Evolutionary conservation across 2,329 filamentous ascomycete species (phyloP).

Genomic region (Arthroderma sp.): DNA sequence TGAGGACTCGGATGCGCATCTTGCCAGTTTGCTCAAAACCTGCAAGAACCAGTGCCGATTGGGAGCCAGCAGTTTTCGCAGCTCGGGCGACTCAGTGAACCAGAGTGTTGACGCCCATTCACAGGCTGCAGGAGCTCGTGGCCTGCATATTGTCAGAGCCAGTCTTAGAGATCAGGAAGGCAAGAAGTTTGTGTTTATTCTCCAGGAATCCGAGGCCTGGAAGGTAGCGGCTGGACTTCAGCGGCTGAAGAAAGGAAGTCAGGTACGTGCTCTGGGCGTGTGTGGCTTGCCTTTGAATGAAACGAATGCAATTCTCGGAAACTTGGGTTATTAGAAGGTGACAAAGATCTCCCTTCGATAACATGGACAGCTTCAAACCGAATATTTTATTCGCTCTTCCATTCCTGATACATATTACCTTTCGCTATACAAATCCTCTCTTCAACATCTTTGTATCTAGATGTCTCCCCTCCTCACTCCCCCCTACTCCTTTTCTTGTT

Average conservation of each 20-base stretch:
- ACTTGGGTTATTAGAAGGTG: constrained; percentile 25
- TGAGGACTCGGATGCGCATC: constrained; percentile 54
- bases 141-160: constrained; percentile 45
- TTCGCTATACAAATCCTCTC: no score
- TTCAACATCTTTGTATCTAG: background rate
- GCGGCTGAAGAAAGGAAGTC: constrained; percentile 41
- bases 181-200: constrained; percentile 48
- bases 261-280: constrained; percentile 42
- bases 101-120: constrained; percentile 15
- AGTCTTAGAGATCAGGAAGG: constrained; percentile 46
- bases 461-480: background rate
- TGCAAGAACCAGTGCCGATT: constrained; percentile 53
- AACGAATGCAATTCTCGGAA: constrained; percentile 26
- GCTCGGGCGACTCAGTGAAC: constrained; percentile 17
- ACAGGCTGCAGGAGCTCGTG: constrained; percentile 32
- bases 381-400: background rate
- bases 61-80: constrained; percentile 28
- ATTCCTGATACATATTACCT: no score
- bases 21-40: constrained; percentile 47
- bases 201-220: constrained; percentile 47
- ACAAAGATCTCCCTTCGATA: constrained; percentile 2
- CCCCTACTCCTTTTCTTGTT: background rate
- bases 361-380: background rate
- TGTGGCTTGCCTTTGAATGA: constrained; percentile 37
- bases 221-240: constrained; percentile 48